Base-by-base conservation (phyloP, 2,329 filamentous ascomycete genomes). In the Cladophialophora yegresii region DNA sequence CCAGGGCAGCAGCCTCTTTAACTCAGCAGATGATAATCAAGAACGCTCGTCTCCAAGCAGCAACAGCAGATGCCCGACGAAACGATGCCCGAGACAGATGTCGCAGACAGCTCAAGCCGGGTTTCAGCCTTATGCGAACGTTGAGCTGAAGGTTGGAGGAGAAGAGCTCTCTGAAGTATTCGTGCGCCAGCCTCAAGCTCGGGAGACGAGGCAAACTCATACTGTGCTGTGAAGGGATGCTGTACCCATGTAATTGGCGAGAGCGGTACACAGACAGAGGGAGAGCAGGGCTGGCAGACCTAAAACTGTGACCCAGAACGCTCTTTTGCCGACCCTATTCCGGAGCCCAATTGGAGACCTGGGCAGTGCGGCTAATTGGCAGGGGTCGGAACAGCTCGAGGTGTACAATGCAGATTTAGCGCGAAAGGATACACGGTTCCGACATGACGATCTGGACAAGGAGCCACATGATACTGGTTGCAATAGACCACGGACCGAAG, bases 201-300 rank as follows among this genome's bases (percentile, higher is more conserved):
- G 5, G 23, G 57, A 50, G 45, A 59, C 45, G 32, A 59, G 57
- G 57, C 57, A 59, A 59, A 59, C 57, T 59, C 30, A 23, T 50
- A 6, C 45, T 40, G 47, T 58, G 47, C 57, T 50, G 45, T 23
- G 45, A 32, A 51, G 32, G 23, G 57, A 58, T 26, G 45, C 57
- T 59, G 43, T 59, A 36, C 32, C 32, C 57, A 30, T 23, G 45
- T 22, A 50, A 50, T 59, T 51, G 32, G 47, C 57, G 57, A 51
- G 13, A 51, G 32, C 23, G 57, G 43, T 49, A 51, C 57, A 59
- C 57, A 59, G 45, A 26, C 20, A 16, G n/a, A 40, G 45, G n/a
- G 26, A 32, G n/a, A 30, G 30, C 57, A 51, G 47, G 57, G 45
- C 28, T 36, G 47, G 57, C 28, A 26, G n/a, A 16, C 26, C 36